Evolutionary conservation across 371 early-diverging fungal genomes (phyloP), one percentile per base, ranked within the genome.

Genomic region (Syncephalastrum sp.): DNA sequence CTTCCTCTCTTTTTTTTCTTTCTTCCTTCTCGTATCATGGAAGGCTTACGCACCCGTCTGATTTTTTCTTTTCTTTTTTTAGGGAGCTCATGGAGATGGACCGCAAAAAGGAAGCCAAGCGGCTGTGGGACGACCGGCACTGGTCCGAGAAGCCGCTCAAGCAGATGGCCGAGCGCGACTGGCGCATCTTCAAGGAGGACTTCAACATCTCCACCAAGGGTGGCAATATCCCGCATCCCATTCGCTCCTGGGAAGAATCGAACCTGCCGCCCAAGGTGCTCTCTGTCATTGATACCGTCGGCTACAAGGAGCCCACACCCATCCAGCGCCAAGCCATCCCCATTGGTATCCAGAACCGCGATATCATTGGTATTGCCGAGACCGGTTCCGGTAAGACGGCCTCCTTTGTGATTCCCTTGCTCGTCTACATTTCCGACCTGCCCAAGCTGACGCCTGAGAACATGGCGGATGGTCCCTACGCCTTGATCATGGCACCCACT

Each of bases 341-440:
- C 8, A 89, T 96, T 46, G 93, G 94, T 25, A 74, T 98, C 42
- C 85, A 89, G 66, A 91, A 91, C 59, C 85, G 97, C 52, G 98
- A 98, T 70, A 82, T 99, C 42, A 96, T 99, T 56, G 99, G 98
- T 47, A 92, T 99, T 59, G 99, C 99, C 17, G 91, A 98, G 70
- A 99, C 99, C 7, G 99, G 84, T 75, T 88, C 88, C 47, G 99
- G 99, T 67, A 99, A 99, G 79, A 99, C 99, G 0, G 96, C 95
- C 2, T 89, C 97, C 0, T 99, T 97, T 72, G 78, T 99, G 47
- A 93, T 99, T 47, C 99, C 99, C 0, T 88, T 98, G 83, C 75
- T 99, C 17, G 85, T 86, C n/a, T 90, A 83, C 64, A 95, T 98
- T 42, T 81, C 86, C 25, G 82, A 88, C 27, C 70, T 90, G 52